Base-by-base conservation (phyloP, 371 early-diverging fungal species). In the Lichtheimia ramosa region DNA sequence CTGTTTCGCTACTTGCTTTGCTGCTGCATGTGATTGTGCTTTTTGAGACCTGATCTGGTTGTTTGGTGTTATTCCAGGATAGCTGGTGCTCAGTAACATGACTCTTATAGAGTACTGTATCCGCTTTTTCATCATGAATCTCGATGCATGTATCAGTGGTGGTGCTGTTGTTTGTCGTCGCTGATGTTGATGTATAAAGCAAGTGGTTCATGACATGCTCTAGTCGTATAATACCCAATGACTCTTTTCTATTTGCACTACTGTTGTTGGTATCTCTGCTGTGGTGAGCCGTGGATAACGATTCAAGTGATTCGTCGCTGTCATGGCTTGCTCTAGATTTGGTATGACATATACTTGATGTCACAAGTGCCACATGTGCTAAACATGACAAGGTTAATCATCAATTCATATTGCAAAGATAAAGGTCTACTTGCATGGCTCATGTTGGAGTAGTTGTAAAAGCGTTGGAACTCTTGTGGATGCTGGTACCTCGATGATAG, bases 401-500 rank as follows among this genome's bases (percentile, higher is more conserved):
- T 46, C 20, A 18, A 6, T 2, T 46, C 46, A n/a, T n/a, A n/a
- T 20, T 5, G 5, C 20, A 5, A 13, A 3, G 69, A 69, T 27
- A 67, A 74, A 55, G 2, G 15, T 0, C 14, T 20, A 50, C 15
- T 56, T 59, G 43, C 59, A 41, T 25, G 43, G 13, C 5, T 59
- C 53, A 21, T 43, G 28, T 21, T 59, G 39, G 16, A 59, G 51
- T 27, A 59, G 39, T 28, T 52, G 28, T 18, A 59, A 28, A 6
- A 59, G 23, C 0, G 24, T 43, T 16, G 25, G 23, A 20, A 42
- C 52, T n/a, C 43, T n/a, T 2, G 53, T 43, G 4, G 40, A 2
- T 59, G 59, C 21, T 39, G 51, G 52, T 3, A 63, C 24, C 13
- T 48, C 54, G 6, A 89, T 85, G 13, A 89, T 74, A 14, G 70